Evolutionary conservation across 108 stramenopile species (phyloP).

Genomic region (Skeletonema costatum): DNA sequence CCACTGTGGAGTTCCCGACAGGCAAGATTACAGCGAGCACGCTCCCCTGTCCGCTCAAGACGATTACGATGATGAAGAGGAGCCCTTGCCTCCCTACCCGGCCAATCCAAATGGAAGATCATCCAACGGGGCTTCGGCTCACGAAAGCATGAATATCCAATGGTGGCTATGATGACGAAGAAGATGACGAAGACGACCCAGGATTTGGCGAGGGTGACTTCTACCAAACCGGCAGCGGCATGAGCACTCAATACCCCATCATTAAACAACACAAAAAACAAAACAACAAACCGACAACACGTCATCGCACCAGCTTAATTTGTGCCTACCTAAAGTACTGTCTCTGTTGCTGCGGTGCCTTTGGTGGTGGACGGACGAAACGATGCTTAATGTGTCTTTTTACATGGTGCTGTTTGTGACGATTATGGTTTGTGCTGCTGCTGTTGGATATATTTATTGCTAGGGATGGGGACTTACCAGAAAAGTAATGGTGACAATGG

Average conservation of each 20-base stretch:
- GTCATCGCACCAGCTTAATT: conserved; percentile 12
- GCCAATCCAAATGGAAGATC: background rate
- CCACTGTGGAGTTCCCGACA: background rate
- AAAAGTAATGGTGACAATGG: background rate
- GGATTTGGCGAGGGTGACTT: background rate
- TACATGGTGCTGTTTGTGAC: conserved; percentile 9
- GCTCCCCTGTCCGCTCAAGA: conserved; percentile 13
- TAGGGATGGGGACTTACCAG: conserved; percentile 21
- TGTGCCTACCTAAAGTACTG: conserved; percentile 15
- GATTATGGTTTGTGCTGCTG: conserved; percentile 24
- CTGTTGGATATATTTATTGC: conserved; percentile 38
- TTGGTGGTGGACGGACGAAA: background rate
- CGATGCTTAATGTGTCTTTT: conserved; percentile 5
- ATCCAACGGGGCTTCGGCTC: background rate
- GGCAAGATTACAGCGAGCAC: conserved; percentile 10
- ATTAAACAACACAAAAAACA: background rate
- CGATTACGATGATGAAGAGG: conserved; percentile 12
- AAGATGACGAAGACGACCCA: background rate
- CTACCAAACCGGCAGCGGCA: background rate
- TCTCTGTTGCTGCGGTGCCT: background rate
- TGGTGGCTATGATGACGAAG: background rate
- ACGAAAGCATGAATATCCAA: background rate
- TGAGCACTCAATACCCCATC: background rate
- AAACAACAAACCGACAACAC: background rate
- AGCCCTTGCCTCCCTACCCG: conserved; percentile 13